A percentile compares a stretch with the other conserved stretches of the same genome.
Conservation (phyloP, 352 stramenopile genomes). For the Aphanomyces astaci region DNA sequence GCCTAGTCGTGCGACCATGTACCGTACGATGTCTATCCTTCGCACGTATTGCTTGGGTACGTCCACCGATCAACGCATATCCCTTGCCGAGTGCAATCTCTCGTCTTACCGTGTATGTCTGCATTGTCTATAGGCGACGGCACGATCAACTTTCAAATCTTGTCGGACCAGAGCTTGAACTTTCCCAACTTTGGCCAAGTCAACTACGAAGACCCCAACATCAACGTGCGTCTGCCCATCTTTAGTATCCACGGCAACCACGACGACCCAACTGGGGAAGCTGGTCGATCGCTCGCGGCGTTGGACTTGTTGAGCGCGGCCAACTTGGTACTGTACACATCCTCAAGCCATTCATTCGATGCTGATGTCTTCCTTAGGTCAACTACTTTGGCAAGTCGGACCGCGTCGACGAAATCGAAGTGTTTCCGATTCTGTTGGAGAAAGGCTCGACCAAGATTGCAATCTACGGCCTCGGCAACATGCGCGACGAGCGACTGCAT, state of each 20-base stretch:
- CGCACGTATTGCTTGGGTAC: conserved; percentile 90
- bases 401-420: conserved; percentile 89
- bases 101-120: too few relatives aligned
- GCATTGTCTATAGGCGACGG: conserved; percentile 40
- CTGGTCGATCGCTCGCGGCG: conserved; percentile 83
- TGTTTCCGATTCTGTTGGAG: conserved; percentile 93
- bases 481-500: conserved; percentile 97
- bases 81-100: too few relatives aligned
- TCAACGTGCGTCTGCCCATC: conserved; percentile 92
- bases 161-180: conserved; percentile 87
- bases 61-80: too few relatives aligned
- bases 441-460: conserved; percentile 95
- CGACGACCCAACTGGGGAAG: conserved; percentile 96
- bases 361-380: conserved; percentile 35
- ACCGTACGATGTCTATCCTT: conserved; percentile 96
- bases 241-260: conserved; percentile 99
- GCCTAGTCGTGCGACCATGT: conserved; percentile 91
- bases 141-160: conserved; percentile 76
- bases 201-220: conserved; percentile 97
- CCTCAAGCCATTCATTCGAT: too few relatives aligned
- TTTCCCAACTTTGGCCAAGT: conserved; percentile 86
- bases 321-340: conserved; percentile 59
- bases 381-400: conserved; percentile 98
- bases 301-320: conserved; percentile 92
- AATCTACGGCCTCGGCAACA: conserved; percentile 96